Base-by-base conservation (phyloP, 2,329 filamentous ascomycete genomes). In the Scytalidium sp. region DNA sequence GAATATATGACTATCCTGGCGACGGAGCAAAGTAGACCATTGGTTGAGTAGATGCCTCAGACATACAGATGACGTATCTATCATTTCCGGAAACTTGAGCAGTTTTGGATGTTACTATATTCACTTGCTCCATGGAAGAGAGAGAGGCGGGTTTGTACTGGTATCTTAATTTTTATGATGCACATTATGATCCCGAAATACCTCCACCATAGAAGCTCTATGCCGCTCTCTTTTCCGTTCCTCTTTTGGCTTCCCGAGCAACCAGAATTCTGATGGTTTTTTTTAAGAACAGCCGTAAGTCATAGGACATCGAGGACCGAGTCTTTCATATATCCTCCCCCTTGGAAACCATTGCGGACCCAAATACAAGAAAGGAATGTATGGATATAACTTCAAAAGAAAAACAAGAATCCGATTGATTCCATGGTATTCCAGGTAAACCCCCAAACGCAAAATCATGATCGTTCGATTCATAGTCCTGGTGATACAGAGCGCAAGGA, bases 161-260 rank as follows among this genome's bases (percentile, higher is more conserved):
- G 32, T 36, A 36, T 36, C 13, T 36, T 36, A 36, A 15, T 36
- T n/a, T 36, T n/a, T 36, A 15, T 36, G 15, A 36, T 36, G 32
- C 13, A 5, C 32, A 36, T 36, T 36, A 36, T 7, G 15, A n/a
- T 8, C 32, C 32, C 15, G 32, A 36, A n/a, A 36, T 61, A 3
- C 76, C 67, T 86, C 85, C 90, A 27, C 72, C 71, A 3, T 54
- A 52, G 50, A 72, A 65, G 76, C 85, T 87, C 41, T 75, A 68
- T 1, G 54, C 47, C 23, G 60, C 60, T 3, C 70, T 73, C 3
- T 57, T 15, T 19, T 54, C 53, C 49, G 70, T 69, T 54, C 83
- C 72, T 0, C 68, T 55, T 36, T 15, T 9, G 32, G 32, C 15
- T 15, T 9, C 5, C 17, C 17, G 15, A n/a, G 17, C 15, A 36